Percentiles rank a stretch among this genome's conserved stretches.
Evolutionary conservation across 345 rosid species (phyloP).

Genomic region (Eucalyptus paniculata): DNA sequence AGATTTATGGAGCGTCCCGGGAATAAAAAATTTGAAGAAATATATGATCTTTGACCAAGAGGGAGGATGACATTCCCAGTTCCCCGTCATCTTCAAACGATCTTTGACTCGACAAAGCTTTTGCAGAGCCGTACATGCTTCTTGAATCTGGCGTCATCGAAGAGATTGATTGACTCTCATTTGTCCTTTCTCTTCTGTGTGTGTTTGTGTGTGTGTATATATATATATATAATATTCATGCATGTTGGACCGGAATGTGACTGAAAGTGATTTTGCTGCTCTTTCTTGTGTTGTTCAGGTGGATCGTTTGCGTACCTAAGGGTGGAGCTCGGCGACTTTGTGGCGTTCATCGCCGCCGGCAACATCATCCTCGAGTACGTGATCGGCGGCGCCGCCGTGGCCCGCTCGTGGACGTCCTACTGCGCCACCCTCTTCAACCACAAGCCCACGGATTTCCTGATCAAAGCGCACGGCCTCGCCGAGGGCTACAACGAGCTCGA

Average conservation of each 20-base stretch:
- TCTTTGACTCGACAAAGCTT: not conserved
- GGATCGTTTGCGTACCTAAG: conserved; percentile 42
- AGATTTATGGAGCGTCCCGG: not conserved
- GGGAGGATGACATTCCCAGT: not conserved
- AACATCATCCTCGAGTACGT: conserved; percentile 71
- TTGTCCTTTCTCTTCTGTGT: not conserved
- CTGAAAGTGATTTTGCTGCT: not conserved
- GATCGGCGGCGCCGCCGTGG: conserved; percentile 64
- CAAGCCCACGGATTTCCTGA: conserved; percentile 53
- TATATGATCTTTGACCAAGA: not conserved
- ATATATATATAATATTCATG: not conserved
- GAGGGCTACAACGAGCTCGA: conserved; percentile 55
- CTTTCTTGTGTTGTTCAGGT: not conserved
- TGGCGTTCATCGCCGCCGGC: conserved; percentile 84
- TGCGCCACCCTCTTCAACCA: conserved; percentile 75
- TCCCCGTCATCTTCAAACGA: not conserved
- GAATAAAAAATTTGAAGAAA: not conserved
- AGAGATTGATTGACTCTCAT: not conserved
- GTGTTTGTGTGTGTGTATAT: accelerated
- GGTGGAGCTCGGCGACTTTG: conserved; percentile 85
- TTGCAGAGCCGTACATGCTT: not conserved
- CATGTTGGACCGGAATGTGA: not conserved
- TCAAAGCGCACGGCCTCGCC: conserved; percentile 27
- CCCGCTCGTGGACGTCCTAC: conserved; percentile 83
- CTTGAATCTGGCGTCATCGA: not conserved